A percentile compares a stretch with the other conserved stretches of the same genome.
Conservation (phyloP, 2,329 filamentous ascomycete species). For the Pyrenophora teres region DNA sequence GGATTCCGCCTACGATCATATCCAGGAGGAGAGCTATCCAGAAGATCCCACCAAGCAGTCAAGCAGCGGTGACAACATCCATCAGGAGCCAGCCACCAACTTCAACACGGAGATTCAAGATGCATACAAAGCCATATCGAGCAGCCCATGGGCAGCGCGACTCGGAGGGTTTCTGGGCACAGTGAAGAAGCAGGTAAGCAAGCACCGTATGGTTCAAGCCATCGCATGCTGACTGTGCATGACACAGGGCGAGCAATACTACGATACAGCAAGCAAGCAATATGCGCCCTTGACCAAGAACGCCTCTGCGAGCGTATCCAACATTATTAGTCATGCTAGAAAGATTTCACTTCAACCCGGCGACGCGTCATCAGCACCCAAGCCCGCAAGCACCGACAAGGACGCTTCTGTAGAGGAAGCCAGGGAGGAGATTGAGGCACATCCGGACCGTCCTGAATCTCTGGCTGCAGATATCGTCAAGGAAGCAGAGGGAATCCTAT, state of each 20-base stretch:
- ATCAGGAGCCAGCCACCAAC: slow-evolving; percentile 49
- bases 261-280: slow-evolving; percentile 81
- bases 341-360: slow-evolving; percentile 64
- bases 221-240: slow-evolving; percentile 6
- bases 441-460: slow-evolving; percentile 51
- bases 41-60: slow-evolving; percentile 56
- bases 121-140: slow-evolving; percentile 90
- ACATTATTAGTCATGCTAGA: slow-evolving; percentile 73
- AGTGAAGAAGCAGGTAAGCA: slow-evolving; percentile 84
- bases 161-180: slow-evolving; percentile 88
- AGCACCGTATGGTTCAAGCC: neutral
- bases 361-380: slow-evolving; percentile 27
- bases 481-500: slow-evolving; percentile 69
- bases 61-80: slow-evolving; percentile 50
- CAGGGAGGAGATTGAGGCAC: slow-evolving; percentile 31
- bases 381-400: slow-evolving; percentile 21
- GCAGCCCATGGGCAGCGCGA: slow-evolving; percentile 86
- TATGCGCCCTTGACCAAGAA: slow-evolving; percentile 78
- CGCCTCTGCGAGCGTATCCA: slow-evolving; percentile 79
- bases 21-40: slow-evolving; percentile 75
- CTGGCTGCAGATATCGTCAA: slow-evolving; percentile 57
- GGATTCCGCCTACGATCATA: slow-evolving; percentile 98
- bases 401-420: slow-evolving; percentile 14
- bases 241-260: slow-evolving; percentile 78
- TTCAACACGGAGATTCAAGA: slow-evolving; percentile 91